Conservation (phyloP, 768 basidiomycete genomes). For the Boletus fagicola region DNA sequence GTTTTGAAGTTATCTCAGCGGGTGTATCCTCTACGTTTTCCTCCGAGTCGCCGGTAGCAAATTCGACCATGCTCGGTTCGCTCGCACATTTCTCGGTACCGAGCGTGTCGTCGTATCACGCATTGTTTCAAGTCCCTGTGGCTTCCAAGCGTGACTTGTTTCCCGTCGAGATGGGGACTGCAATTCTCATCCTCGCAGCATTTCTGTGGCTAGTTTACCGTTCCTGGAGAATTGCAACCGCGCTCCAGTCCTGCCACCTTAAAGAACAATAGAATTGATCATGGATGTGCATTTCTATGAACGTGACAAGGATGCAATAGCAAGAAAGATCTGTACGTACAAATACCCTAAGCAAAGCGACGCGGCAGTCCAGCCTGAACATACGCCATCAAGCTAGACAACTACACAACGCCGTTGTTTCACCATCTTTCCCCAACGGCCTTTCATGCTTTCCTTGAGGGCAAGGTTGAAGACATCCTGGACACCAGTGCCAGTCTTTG, state of each 20-base stretch:
- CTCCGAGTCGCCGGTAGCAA: conserved; percentile 15
- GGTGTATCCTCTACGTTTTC: conserved; percentile 8
- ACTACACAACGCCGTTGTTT: conserved; percentile 74
- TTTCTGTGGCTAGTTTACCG: conserved; percentile 36
- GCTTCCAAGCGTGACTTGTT: conserved; percentile 33
- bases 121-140: conserved; percentile 31
- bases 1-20: conserved; percentile 13
- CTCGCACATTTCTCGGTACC: conserved; percentile 18
- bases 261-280: conserved; percentile 25
- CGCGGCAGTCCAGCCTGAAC: conserved; percentile 11
- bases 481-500: conserved; percentile 88
- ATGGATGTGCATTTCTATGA: conserved; percentile 9
- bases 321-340: conserved; percentile 32
- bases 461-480: conserved; percentile 91
- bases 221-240: conserved; percentile 25
- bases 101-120: conserved; percentile 4
- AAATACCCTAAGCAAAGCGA: conserved; percentile 24
- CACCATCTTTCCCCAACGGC: conserved; percentile 70
- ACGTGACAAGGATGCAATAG: conserved; percentile 20
- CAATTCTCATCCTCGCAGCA: conserved; percentile 28
- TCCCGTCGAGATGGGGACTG: conserved; percentile 38
- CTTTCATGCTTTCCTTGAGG: conserved; percentile 83
- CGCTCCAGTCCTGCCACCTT: conserved; percentile 18
- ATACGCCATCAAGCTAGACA: conserved; percentile 22
- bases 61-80: conserved; percentile 25